Evolutionary conservation across 805 yeast genomes (phyloP), one percentile per base, ranked within the genome.

Genomic region (Wickerhamiella vanderwaltii): DNA sequence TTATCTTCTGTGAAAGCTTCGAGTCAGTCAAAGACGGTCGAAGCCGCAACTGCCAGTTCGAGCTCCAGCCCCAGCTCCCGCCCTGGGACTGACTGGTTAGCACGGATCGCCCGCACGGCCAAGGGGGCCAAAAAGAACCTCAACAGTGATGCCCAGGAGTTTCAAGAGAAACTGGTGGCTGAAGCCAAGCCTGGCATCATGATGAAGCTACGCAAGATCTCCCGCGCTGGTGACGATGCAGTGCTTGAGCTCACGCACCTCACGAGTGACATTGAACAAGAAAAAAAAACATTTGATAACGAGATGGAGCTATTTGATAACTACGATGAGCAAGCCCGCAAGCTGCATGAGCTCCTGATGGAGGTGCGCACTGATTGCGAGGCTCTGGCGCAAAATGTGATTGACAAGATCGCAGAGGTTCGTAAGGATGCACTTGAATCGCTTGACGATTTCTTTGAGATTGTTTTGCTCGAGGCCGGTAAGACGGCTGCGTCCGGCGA

Each of bases 351-450:
- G 11, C 45, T 46, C 47, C 53, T 55, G 29, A 36, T 46, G 30
- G 36, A 32, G n/a, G 58, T 53, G 6, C 49, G 53, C 9, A 46
- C 35, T 12, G 45, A 49, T n/a, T 55, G 50, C 25, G 49, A 47
- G 48, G 43, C 41, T 45, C 49, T 51, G 24, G 60, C 58, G 19
- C 46, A 44, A 4, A 48, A 46, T 6, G 50, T 47, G 4, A 46
- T 48, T 6, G 47, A 39, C 28, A 42, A 38, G 9, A 43, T 48
- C 5, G 49, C 39, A 17, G 43, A 49, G 13, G 37, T 47, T n/a
- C 52, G 58, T 19, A 30, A 41, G 37, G 52, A 48, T 7, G 53
- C 56, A 1, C 48, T 53, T 6, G 61, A 52, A 16, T 52, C 56
- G 4, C 37, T 53, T 24, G 56, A 53, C 38, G 57, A 52, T 41